Percentiles rank a stretch among this genome's conserved stretches.
These are phyloP conservation scores for Lactarius quietus DNA, from an alignment of 768 basidiomycete genomes.

Conservation along the genomic window DNA sequence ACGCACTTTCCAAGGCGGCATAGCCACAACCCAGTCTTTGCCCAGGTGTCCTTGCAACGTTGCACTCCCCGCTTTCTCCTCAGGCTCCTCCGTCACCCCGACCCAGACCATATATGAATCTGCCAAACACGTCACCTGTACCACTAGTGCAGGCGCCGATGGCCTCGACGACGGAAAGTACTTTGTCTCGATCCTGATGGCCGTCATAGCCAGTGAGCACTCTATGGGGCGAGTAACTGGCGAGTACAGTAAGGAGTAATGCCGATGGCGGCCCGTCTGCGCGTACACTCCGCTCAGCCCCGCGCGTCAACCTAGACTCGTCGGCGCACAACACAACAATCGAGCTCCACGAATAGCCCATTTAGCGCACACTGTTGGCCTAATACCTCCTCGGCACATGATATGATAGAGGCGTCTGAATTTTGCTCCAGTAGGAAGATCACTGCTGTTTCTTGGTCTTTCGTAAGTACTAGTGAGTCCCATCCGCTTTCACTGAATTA, in stretches of 20 bases:
- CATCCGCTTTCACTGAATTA: neutral
- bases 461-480: neutral
- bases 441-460: neutral
- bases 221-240: too few species aligned
- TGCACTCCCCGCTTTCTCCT: conserved; percentile 36
- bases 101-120: conserved; percentile 84
- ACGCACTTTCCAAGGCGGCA: conserved; percentile 51
- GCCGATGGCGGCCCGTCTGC: conserved; percentile 8
- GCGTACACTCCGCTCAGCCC: neutral
- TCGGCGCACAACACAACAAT: neutral
- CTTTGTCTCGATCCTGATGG: conserved; percentile 45
- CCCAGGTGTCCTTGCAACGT: conserved; percentile 53
- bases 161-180: conserved; percentile 49
- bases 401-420: neutral
- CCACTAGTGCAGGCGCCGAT: conserved; percentile 52
- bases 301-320: neutral
- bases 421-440: neutral
- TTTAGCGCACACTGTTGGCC: neutral
- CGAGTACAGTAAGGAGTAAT: neutral
- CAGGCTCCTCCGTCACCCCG: conserved; percentile 50
- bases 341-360: neutral
- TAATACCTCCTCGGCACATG: neutral
- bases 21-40: conserved; percentile 80
- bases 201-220: neutral
- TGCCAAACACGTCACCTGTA: conserved; percentile 64